Evolutionary conservation across 805 yeast genomes (phyloP).

Genomic region (Suhomyces sp.): DNA sequence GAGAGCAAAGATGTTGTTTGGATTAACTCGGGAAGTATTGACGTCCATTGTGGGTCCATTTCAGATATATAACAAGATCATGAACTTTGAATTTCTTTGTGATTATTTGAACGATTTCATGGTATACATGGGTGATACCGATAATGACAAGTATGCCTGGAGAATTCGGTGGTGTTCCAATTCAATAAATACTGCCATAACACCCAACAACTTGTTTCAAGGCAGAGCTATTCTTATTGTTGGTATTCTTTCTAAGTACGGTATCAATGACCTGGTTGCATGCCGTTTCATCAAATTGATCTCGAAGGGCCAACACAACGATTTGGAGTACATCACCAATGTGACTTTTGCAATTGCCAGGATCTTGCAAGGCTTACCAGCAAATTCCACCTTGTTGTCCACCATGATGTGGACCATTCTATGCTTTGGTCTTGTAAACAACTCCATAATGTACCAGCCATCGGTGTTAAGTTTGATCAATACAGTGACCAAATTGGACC

Average conservation of each 20-base stretch:
- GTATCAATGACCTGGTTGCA: constrained; percentile 55
- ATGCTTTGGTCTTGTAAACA: constrained; percentile 28
- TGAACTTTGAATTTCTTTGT: constrained; percentile 58
- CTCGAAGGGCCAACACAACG: constrained; percentile 18
- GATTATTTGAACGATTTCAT: constrained; percentile 53
- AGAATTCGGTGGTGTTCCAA: constrained; percentile 63
- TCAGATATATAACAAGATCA: constrained; percentile 39
- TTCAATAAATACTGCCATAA: constrained; percentile 61
- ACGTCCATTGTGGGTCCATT: constrained; percentile 28
- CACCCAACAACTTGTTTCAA: constrained; percentile 55
- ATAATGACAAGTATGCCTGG: constrained; percentile 50
- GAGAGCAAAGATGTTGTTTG: constrained; percentile 65
- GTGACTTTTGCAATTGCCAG: constrained; percentile 45
- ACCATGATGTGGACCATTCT: constrained; percentile 49
- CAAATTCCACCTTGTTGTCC: constrained; percentile 44
- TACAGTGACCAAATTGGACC: constrained; percentile 23
- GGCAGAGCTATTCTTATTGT: constrained; percentile 65
- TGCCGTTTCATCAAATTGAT: constrained; percentile 28
- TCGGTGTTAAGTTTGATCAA: constrained; percentile 29
- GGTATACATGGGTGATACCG: constrained; percentile 44
- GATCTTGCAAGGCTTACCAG: constrained; percentile 48
- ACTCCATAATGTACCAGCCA: constrained; percentile 31
- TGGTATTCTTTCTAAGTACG: constrained; percentile 64
- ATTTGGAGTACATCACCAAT: constrained; percentile 35
- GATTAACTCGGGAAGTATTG: constrained; percentile 52